Conservation (phyloP, 768 basidiomycete genomes). For the Tricholoma sp. region DNA sequence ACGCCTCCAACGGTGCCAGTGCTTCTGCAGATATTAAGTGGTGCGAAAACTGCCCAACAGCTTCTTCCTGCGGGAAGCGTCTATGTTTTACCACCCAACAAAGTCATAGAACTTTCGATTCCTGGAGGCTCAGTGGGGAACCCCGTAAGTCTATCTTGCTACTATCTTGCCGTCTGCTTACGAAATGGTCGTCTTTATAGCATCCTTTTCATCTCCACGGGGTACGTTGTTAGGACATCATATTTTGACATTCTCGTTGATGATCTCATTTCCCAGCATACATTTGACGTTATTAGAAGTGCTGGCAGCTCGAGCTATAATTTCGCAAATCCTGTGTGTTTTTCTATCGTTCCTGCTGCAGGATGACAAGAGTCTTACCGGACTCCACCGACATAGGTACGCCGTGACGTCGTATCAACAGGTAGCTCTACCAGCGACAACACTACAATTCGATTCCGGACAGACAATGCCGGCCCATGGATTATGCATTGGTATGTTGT, state of each 20-base stretch:
- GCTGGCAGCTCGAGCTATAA: conserved; percentile 27
- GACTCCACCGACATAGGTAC: not conserved
- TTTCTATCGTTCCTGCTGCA: not conserved
- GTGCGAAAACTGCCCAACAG: conserved; percentile 22
- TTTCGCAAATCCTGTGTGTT: conserved; percentile 42
- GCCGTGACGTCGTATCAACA: conserved; percentile 41
- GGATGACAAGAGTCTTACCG: not conserved
- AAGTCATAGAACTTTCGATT: conserved; percentile 33
- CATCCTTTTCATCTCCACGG: conserved; percentile 40
- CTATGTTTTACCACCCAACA: conserved; percentile 28
- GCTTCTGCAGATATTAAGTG: conserved; percentile 36
- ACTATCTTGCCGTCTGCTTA: conserved; percentile 1
- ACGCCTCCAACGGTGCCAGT: conserved; percentile 30
- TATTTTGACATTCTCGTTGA: not conserved
- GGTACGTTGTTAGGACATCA: conserved; percentile 10
- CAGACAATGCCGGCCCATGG: conserved; percentile 59
- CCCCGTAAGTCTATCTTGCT: conserved; percentile 17
- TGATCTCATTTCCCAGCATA: conserved; percentile 18
- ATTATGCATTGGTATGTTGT: conserved; percentile 27
- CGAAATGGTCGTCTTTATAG: conserved; percentile 11
- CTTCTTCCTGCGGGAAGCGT: conserved; percentile 27
- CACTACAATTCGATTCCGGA: conserved; percentile 48
- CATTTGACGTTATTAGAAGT: conserved; percentile 31
- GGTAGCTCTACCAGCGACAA: conserved; percentile 22
- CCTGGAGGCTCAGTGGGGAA: conserved; percentile 17